phyloP scores from a whole-genome alignment of 192 early-diverging fungal species.

The Entrophospora sp. region DNA sequence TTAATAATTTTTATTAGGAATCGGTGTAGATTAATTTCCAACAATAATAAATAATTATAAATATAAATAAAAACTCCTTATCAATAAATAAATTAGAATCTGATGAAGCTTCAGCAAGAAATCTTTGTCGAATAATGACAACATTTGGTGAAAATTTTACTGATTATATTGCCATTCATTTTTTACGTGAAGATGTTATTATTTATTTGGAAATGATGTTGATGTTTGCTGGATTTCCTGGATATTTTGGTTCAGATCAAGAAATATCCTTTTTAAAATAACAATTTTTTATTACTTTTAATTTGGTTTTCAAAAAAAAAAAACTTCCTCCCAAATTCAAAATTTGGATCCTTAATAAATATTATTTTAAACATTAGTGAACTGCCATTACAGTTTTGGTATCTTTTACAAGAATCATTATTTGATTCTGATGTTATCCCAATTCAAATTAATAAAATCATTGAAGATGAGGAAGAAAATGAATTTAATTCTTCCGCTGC shows the following conservation, averaged over 20 bases:
- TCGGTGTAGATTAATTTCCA: too few relatives aligned
- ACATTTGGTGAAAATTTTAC: conserved; percentile 49
- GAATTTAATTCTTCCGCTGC: not conserved
- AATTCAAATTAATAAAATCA: conserved; percentile 22
- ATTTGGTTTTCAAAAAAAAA: too few relatives aligned
- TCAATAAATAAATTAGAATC: conserved; percentile 24
- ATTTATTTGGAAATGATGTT: conserved; percentile 47
- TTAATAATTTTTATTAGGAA: too few relatives aligned
- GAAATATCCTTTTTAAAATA: conserved; percentile 29
- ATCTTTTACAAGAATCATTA: conserved; percentile 58
- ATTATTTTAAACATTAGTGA: conserved; percentile 39
- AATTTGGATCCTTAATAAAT: not conserved
- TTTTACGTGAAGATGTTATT: conserved; percentile 35
- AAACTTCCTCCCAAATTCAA: too few relatives aligned
- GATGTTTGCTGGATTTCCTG: conserved; percentile 59
- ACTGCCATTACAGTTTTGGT: conserved; percentile 67
- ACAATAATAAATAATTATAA: too few relatives aligned
- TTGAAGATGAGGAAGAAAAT: conserved; percentile 3
- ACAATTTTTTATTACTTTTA: too few relatives aligned
- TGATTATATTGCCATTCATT: conserved; percentile 38
- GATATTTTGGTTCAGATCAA: conserved; percentile 59
- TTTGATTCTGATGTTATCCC: conserved; percentile 38
- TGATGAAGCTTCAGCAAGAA: conserved; percentile 39
- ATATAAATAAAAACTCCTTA: too few relatives aligned
- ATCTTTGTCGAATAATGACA: conserved; percentile 40